phyloP scores from a whole-genome alignment of 345 rosid species.

The Ricinus communis region DNA sequence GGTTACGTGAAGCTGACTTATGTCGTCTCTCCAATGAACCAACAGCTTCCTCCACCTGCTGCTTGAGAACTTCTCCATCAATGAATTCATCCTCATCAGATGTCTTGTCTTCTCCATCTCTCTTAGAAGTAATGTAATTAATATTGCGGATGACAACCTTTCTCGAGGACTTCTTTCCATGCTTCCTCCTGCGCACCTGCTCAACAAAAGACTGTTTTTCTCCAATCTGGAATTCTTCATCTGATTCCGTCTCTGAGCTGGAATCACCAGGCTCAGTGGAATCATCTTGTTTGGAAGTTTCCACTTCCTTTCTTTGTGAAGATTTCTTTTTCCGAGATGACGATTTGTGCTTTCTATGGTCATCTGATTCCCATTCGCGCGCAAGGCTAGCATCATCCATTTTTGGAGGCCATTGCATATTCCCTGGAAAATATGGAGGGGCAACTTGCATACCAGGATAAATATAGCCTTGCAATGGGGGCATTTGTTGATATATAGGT shows the following conservation, averaged over 20 bases:
- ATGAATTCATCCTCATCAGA: slow-evolving; percentile 63
- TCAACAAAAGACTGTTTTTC: slow-evolving; percentile 25
- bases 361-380: slow-evolving; percentile 48
- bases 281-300: slow-evolving; percentile 51
- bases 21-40: slow-evolving; percentile 68
- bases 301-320: slow-evolving; percentile 37
- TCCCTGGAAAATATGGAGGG: slow-evolving; percentile 74
- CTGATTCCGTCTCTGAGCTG: slow-evolving; percentile 46
- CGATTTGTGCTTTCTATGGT: slow-evolving; percentile 39
- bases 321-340: slow-evolving; percentile 63
- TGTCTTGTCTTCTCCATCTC: slow-evolving; percentile 64
- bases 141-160: slow-evolving; percentile 93
- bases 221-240: slow-evolving; percentile 30
- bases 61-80: slow-evolving; percentile 68
- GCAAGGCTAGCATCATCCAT: slow-evolving; percentile 44
- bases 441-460: slow-evolving; percentile 73
- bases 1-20: slow-evolving; percentile 53
- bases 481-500: slow-evolving; percentile 52
- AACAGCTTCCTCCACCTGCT: slow-evolving; percentile 82
- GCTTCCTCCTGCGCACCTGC: slow-evolving; percentile 46
- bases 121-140: slow-evolving; percentile 84
- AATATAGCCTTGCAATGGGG: slow-evolving; percentile 63
- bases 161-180: slow-evolving; percentile 72
- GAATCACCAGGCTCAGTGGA: slow-evolving; percentile 52
- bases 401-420: slow-evolving; percentile 74